phyloP scores from a whole-genome alignment of 2,329 filamentous ascomycete species.

The Fusarium torreyae region DNA sequence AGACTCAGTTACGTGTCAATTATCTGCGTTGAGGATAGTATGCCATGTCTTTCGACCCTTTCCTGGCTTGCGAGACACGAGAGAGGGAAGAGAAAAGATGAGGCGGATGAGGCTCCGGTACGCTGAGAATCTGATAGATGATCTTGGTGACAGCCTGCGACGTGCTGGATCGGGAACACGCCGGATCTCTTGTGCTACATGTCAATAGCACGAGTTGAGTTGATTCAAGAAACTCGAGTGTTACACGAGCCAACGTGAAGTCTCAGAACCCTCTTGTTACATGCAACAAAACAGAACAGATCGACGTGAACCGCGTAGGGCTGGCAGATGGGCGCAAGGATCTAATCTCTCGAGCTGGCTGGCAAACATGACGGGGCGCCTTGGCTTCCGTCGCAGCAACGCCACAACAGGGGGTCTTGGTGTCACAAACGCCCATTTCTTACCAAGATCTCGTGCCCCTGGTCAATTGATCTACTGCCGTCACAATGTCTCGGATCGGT shows the following conservation, averaged over 20 bases:
- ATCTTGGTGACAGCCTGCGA: slow-evolving; percentile 30
- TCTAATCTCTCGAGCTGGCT: slow-evolving; percentile 20
- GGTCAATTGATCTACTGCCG: slow-evolving; percentile 29
- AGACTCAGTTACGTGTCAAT: slow-evolving; percentile 5
- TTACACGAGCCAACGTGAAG: slow-evolving; percentile 27
- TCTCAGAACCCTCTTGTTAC: background rate
- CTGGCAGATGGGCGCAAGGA: slow-evolving; percentile 25
- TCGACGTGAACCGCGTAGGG: slow-evolving; percentile 13
- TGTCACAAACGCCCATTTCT: slow-evolving; percentile 27
- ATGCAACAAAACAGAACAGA: slow-evolving; percentile 10
- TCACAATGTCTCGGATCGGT: slow-evolving; percentile 31
- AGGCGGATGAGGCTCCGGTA: slow-evolving; percentile 19
- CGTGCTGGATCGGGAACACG: slow-evolving; percentile 46
- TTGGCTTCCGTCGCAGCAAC: slow-evolving; percentile 22
- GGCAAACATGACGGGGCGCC: slow-evolving; percentile 13
- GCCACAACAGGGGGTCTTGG: slow-evolving; percentile 32
- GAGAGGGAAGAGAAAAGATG: slow-evolving; percentile 13
- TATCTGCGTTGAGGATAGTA: slow-evolving; percentile 1
- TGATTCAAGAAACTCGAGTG: slow-evolving; percentile 15
- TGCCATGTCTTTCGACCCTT: background rate
- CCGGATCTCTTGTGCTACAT: slow-evolving; percentile 47
- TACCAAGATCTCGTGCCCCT: slow-evolving; percentile 33
- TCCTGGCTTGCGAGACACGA: slow-evolving; percentile 2
- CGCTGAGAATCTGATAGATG: slow-evolving; percentile 25
- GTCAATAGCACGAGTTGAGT: slow-evolving; percentile 4